These are phyloP conservation scores for Hypoxylon lenormandii DNA, from an alignment of 495 filamentous ascomycete species.

Conservation along the genomic window DNA sequence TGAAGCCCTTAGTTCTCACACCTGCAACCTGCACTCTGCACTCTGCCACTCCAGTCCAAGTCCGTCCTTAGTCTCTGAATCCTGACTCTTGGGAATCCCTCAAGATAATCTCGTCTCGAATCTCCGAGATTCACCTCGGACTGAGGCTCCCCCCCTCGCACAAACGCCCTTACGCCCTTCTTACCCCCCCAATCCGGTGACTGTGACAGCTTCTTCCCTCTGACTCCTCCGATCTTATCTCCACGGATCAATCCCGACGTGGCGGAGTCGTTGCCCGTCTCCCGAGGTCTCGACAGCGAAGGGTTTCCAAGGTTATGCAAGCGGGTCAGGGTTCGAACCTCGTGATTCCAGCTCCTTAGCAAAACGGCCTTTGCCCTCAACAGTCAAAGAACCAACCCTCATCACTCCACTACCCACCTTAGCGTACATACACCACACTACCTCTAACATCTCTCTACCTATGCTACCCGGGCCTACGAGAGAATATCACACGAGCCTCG, in stretches of 20 bases:
- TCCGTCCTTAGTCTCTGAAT: slow-evolving; percentile 4
- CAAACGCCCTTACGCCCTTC: background rate
- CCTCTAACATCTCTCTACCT: slow-evolving; percentile 25
- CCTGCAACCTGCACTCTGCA: too few species aligned
- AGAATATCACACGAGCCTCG: slow-evolving; percentile 40
- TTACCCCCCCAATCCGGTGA: too few species aligned
- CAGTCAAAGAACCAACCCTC: slow-evolving; percentile 34
- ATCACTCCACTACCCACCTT: slow-evolving; percentile 29
- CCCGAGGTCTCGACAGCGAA: slow-evolving; percentile 11
- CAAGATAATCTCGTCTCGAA: slow-evolving; percentile 41
- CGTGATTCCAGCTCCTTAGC: slow-evolving; percentile 35
- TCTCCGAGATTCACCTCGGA: slow-evolving; percentile 48
- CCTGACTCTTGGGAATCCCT: too few species aligned
- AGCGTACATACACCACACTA: background rate
- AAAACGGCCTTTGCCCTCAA: slow-evolving; percentile 19
- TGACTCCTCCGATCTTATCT: slow-evolving; percentile 46
- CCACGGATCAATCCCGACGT: slow-evolving; percentile 42
- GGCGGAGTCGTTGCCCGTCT: slow-evolving; percentile 34
- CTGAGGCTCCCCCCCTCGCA: slow-evolving; percentile 16
- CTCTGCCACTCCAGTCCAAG: slow-evolving; percentile 29
- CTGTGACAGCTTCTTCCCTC: slow-evolving; percentile 12
- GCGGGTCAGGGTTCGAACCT: slow-evolving; percentile 26
- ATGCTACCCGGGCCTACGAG: slow-evolving; percentile 24
- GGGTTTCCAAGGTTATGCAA: slow-evolving; percentile 38
- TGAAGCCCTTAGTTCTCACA: too few species aligned